A percentile compares a stretch with the other conserved stretches of the same genome.
These are phyloP conservation scores for Pleodorina starrii DNA, from an alignment of 139 green algal species.

Conservation along the genomic window DNA sequence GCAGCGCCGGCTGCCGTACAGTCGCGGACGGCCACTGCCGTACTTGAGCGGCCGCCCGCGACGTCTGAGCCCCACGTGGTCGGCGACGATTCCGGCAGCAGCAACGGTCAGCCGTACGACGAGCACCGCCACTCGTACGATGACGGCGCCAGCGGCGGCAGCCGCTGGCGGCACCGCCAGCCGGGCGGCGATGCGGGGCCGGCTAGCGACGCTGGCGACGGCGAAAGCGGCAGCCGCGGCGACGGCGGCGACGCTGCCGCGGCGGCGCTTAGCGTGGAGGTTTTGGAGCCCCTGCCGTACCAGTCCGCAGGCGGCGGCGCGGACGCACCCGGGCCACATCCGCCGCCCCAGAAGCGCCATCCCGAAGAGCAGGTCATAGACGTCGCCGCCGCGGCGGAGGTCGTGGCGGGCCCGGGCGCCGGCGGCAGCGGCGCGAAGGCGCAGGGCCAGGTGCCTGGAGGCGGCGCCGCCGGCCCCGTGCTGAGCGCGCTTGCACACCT, in stretches of 20 bases:
- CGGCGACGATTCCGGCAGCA: neutral
- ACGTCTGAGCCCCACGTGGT: neutral
- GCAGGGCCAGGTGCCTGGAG: neutral
- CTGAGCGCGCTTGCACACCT: conserved; percentile 20
- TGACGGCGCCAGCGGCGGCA: neutral
- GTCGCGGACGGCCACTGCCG: neutral
- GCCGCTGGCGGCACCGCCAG: neutral
- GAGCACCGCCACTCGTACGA: neutral
- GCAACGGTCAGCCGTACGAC: neutral
- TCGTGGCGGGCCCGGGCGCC: neutral
- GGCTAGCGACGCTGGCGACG: neutral
- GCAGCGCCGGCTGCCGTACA: neutral
- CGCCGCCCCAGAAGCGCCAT: neutral
- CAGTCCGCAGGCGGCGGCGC: neutral
- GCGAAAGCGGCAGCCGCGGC: neutral
- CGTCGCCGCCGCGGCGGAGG: neutral
- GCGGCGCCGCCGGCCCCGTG: neutral
- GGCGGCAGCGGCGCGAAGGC: neutral
- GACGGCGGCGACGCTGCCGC: neutral
- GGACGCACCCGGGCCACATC: neutral
- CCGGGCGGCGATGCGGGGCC: neutral
- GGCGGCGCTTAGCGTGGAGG: neutral
- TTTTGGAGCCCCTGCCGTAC: neutral
- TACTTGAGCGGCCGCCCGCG: conserved; percentile 6
- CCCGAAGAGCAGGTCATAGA: neutral